Percentiles rank a stretch among this genome's conserved stretches.
These are phyloP conservation scores for Termitomyces sp. DNA, from an alignment of 768 basidiomycete species.

Conservation along the genomic window DNA sequence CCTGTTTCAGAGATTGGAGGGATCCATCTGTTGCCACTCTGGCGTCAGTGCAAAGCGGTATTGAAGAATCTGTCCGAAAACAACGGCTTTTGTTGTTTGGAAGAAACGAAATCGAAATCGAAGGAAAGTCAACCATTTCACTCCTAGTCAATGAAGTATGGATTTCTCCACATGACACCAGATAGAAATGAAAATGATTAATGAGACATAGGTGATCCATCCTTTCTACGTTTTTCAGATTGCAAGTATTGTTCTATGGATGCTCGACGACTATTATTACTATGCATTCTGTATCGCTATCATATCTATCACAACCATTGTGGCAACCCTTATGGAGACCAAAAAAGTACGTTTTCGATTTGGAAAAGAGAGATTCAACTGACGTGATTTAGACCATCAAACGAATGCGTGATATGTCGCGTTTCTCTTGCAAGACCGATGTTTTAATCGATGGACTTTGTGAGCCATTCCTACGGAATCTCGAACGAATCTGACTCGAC, in stretches of 20 bases:
- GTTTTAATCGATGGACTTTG: slow-evolving; percentile 71
- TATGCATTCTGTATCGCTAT: slow-evolving; percentile 96
- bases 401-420: slow-evolving; percentile 95
- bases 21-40: slow-evolving; percentile 70
- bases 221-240: slow-evolving; percentile 99
- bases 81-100: slow-evolving; percentile 81
- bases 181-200: neutral
- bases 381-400: slow-evolving; percentile 64
- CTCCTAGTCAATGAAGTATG: slow-evolving; percentile 87
- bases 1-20: slow-evolving; percentile 77
- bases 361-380: neutral
- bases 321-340: slow-evolving; percentile 87
- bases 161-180: slow-evolving; percentile 6
- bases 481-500: neutral
- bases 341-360: slow-evolving; percentile 58
- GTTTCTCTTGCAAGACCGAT: slow-evolving; percentile 75
- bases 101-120: slow-evolving; percentile 84
- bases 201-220: slow-evolving; percentile 66
- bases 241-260: slow-evolving; percentile 92
- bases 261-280: slow-evolving; percentile 92
- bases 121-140: slow-evolving; percentile 73
- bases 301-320: slow-evolving; percentile 82
- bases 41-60: slow-evolving; percentile 60
- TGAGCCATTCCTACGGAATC: slow-evolving; percentile 32
- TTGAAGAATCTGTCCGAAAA: slow-evolving; percentile 47